Percentiles rank a stretch among this genome's conserved stretches.
These are phyloP conservation scores for Cladosporium phlei DNA, from an alignment of 2,329 filamentous ascomycete genomes.

Conservation along the genomic window DNA sequence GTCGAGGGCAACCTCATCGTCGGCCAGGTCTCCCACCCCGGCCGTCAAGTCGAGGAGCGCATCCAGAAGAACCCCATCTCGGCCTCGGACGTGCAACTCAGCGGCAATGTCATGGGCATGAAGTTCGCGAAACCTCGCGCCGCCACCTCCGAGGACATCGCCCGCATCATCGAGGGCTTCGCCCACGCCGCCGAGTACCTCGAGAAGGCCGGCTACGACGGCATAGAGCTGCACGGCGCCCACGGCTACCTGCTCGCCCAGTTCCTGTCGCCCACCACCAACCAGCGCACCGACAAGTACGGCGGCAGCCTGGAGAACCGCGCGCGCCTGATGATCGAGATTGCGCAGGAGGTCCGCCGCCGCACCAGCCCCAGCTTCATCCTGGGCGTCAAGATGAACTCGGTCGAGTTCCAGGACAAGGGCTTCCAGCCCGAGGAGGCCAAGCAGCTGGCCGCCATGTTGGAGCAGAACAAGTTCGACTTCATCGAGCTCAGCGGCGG, in stretches of 20 bases:
- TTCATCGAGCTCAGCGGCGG: slow-evolving; percentile 59
- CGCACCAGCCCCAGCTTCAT: slow-evolving; percentile 39
- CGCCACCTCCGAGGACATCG: slow-evolving; percentile 52
- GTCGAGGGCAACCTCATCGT: slow-evolving; percentile 55
- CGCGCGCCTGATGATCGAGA: slow-evolving; percentile 38
- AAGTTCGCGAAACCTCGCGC: slow-evolving; percentile 51
- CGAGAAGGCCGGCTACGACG: slow-evolving; percentile 58
- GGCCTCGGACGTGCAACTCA: slow-evolving; percentile 47
- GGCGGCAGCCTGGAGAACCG: slow-evolving; percentile 42
- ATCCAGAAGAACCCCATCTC: slow-evolving; percentile 49
- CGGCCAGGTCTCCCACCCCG: slow-evolving; percentile 59
- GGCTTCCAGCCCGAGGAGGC: slow-evolving; percentile 51
- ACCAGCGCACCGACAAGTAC: slow-evolving; percentile 41
- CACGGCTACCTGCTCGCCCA: slow-evolving; percentile 45
- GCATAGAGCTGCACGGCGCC: slow-evolving; percentile 44
- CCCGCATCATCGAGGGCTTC: slow-evolving; percentile 55
- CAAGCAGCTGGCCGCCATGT: slow-evolving; percentile 42
- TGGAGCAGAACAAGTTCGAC: slow-evolving; percentile 50
- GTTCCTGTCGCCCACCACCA: slow-evolving; percentile 41
- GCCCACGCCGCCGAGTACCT: slow-evolving; percentile 58
- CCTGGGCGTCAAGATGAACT: slow-evolving; percentile 56
- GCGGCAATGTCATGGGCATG: slow-evolving; percentile 43
- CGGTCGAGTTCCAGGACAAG: slow-evolving; percentile 51
- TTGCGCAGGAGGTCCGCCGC: slow-evolving; percentile 35
- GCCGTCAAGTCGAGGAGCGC: slow-evolving; percentile 48